Percentiles rank a stretch among this genome's conserved stretches.
These are phyloP conservation scores for Seiridium unicorne DNA, from an alignment of 2,329 filamentous ascomycete species.

Conservation along the genomic window DNA sequence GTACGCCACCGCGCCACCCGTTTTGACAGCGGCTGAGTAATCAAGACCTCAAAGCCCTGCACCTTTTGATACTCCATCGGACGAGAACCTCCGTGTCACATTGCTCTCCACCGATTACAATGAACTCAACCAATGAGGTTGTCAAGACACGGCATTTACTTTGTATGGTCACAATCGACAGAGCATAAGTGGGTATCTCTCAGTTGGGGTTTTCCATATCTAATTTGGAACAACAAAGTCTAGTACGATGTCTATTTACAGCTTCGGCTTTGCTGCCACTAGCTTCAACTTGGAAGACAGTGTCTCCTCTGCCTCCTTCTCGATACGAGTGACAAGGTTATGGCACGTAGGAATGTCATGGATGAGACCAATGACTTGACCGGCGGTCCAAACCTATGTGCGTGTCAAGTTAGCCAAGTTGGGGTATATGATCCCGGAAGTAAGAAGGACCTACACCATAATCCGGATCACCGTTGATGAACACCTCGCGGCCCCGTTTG, in stretches of 20 bases:
- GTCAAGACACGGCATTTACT: too few relatives aligned
- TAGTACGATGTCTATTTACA: slow-evolving; percentile 32
- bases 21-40: too few relatives aligned
- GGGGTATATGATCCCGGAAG: not conserved
- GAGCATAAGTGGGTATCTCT: too few relatives aligned
- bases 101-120: too few relatives aligned
- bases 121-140: too few relatives aligned
- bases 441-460: slow-evolving; percentile 66
- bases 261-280: slow-evolving; percentile 55
- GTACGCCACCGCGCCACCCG: too few relatives aligned
- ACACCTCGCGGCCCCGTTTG: slow-evolving; percentile 87
- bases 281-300: slow-evolving; percentile 59
- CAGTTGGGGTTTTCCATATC: too few relatives aligned
- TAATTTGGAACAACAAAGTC: not conserved
- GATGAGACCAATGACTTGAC: slow-evolving; percentile 89
- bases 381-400: slow-evolving; percentile 86
- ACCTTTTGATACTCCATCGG: too few relatives aligned
- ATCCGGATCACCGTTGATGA: slow-evolving; percentile 86
- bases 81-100: too few relatives aligned
- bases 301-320: slow-evolving; percentile 70
- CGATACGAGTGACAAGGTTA: slow-evolving; percentile 68
- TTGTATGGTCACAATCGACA: too few relatives aligned
- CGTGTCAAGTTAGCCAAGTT: slow-evolving; percentile 11
- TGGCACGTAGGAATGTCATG: slow-evolving; percentile 79
- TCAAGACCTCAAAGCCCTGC: too few relatives aligned